Evolutionary conservation across 2,329 filamentous ascomycete species (phyloP).

Genomic region (Epicoccum nigrum): DNA sequence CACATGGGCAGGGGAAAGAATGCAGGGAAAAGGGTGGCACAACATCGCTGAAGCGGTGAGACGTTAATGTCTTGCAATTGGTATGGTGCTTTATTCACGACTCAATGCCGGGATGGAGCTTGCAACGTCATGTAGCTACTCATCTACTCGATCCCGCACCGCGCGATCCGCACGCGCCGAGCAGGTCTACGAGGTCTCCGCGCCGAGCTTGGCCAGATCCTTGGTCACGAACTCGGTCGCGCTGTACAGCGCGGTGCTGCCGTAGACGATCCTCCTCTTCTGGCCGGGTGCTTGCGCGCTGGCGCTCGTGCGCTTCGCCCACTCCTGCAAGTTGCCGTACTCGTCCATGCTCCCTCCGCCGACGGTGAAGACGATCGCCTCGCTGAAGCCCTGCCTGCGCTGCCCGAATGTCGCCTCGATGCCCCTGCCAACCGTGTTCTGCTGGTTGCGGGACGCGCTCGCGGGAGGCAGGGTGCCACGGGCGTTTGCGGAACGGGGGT

Average conservation of each 20-base stretch:
- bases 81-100: too few species aligned
- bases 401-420: slow-evolving; percentile 89
- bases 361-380: slow-evolving; percentile 89
- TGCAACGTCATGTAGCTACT: too few species aligned
- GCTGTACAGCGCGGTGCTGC: slow-evolving; percentile 78
- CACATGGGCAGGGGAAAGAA: too few species aligned
- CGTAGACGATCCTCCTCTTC: slow-evolving; percentile 87
- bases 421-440: slow-evolving; percentile 57
- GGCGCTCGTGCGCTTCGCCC: slow-evolving; percentile 79
- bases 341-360: slow-evolving; percentile 99
- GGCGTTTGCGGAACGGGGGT: slow-evolving; percentile 90
- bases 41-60: too few species aligned
- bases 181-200: slow-evolving; percentile 50
- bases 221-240: slow-evolving; percentile 65
- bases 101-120: too few species aligned
- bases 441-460: slow-evolving; percentile 58
- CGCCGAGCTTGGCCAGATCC: slow-evolving; percentile 63
- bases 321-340: slow-evolving; percentile 96
- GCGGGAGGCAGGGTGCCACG: slow-evolving; percentile 88
- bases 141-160: too few species aligned
- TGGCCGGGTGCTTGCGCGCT: slow-evolving; percentile 60
- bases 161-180: too few species aligned
- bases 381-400: slow-evolving; percentile 83
- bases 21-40: too few species aligned
- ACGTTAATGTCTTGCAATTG: too few species aligned